Evolutionary conservation across 495 filamentous ascomycete genomes (phyloP).

Genomic region (Xylaria acuta): DNA sequence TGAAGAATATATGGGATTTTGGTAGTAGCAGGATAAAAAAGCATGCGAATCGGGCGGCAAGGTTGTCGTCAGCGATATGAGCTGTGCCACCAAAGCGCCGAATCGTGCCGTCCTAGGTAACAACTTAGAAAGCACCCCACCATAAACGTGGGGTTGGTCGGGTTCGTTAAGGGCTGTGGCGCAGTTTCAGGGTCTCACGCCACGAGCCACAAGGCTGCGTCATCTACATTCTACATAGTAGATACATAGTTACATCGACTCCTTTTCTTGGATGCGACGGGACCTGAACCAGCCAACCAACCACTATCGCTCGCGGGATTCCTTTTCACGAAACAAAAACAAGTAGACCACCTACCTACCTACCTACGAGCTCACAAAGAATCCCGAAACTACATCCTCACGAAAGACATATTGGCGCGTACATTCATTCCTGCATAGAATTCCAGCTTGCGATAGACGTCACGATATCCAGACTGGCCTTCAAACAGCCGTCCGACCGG

Average conservation of each 20-base stretch:
- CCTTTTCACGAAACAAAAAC: background rate
- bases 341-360: background rate
- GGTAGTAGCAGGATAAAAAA: background rate
- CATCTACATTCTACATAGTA: constrained; percentile 7
- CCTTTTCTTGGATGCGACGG: constrained; percentile 15
- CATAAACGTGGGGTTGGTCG: constrained; percentile 19
- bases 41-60: constrained; percentile 21
- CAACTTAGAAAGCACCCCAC: too few species aligned
- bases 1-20: constrained; percentile 7
- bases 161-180: background rate
- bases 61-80: constrained; percentile 22
- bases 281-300: constrained; percentile 1
- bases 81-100: constrained; percentile 2
- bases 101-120: background rate
- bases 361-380: background rate
- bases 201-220: constrained; percentile 25
- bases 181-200: background rate
- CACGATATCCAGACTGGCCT: background rate
- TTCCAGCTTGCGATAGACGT: background rate
- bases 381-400: background rate
- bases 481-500: background rate
- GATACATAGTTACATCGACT: constrained; percentile 15
- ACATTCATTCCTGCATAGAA: background rate
- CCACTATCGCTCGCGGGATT: background rate
- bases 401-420: background rate